These are phyloP conservation scores for Xylariaceae sp. DNA, from an alignment of 2,329 filamentous ascomycete species.

Conservation along the genomic window DNA sequence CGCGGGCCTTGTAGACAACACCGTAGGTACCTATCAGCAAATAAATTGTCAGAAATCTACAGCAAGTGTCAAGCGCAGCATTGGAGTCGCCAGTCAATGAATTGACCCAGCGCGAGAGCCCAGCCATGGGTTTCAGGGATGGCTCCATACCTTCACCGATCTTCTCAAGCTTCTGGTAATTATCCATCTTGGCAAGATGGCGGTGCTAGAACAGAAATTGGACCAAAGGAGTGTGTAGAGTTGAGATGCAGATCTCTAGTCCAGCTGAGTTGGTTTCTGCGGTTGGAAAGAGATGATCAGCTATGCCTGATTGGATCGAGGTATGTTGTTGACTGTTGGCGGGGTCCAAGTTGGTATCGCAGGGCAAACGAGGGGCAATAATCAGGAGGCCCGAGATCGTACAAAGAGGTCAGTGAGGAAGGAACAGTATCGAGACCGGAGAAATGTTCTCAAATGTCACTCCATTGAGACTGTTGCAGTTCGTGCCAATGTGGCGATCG, in stretches of 20 bases:
- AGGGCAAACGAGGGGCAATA: slow-evolving; percentile 4
- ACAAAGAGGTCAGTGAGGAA: too few relatives aligned
- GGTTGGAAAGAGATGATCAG: too few relatives aligned
- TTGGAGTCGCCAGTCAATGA: too few relatives aligned
- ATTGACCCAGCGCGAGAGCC: too few relatives aligned
- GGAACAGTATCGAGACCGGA: neutral
- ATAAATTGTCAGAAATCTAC: slow-evolving; percentile 3
- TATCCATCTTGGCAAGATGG: slow-evolving; percentile 62
- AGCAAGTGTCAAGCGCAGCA: too few relatives aligned
- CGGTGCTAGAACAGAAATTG: neutral
- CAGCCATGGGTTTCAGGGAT: neutral
- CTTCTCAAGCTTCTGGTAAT: slow-evolving; percentile 96
- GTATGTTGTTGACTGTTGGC: slow-evolving; percentile 3
- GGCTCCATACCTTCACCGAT: slow-evolving; percentile 74
- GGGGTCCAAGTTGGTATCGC: slow-evolving; percentile 5
- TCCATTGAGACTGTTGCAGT: slow-evolving; percentile 1
- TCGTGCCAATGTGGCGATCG: neutral
- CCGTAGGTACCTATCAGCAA: slow-evolving; percentile 73
- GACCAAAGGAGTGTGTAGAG: slow-evolving; percentile 8
- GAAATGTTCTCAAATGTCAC: slow-evolving; percentile 3
- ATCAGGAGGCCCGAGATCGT: neutral
- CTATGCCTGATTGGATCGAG: too few relatives aligned
- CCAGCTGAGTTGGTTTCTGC: neutral
- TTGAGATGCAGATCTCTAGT: slow-evolving; percentile 1
- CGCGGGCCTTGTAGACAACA: slow-evolving; percentile 90